Base-by-base conservation (phyloP, 768 basidiomycete species). In the Cantharellus anzutake region DNA sequence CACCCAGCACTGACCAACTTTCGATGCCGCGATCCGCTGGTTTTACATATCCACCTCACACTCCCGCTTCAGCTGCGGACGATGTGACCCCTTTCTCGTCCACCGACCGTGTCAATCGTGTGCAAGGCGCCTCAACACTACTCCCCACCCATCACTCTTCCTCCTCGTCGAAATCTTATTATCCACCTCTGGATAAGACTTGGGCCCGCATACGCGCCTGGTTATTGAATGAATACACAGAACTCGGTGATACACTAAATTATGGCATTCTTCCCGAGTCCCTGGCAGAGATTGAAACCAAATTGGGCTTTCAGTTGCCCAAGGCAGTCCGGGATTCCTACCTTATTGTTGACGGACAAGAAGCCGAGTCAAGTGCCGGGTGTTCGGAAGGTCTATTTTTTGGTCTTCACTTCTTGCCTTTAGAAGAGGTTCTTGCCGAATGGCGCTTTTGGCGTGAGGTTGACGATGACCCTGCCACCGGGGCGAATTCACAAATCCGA, bases 381-480 rank as follows among this genome's bases (percentile, higher is more conserved):
- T 91, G 87, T 66, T 78, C 86, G 4, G 86, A 89, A 60, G 96
- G 96, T 41, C 76, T 99, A 39, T 90, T 99, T 71, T 97, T 91
- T 67, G 96, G 96, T n/a, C 72, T 99, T 20, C 84, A 83, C n/a
- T 76, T 96, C 42, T 73, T 99, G 20, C 88, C 91, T 7, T 75
- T 98, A 51, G 96, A 99, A 67, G 85, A 90, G 65, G 90, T 96
- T 37, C 74, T 92, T 51, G 83, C 91, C 60, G 96, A 99, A 71
- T 99, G 94, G 92, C 75, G 78, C 41, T 97, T 96, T 68, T 98
- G 96, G 94, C 75, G 94, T 63, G 84, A 86, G 66, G 88, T 97
- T 41, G 93, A 97, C 66, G 76, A 82, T 4, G 94, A 96, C 66
- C 87, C 92, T 0, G 70, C 73, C 4, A 89, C 91, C 0, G 92